phyloP scores from a whole-genome alignment of 163 green algal genomes.

The Picocystis sp. region DNA sequence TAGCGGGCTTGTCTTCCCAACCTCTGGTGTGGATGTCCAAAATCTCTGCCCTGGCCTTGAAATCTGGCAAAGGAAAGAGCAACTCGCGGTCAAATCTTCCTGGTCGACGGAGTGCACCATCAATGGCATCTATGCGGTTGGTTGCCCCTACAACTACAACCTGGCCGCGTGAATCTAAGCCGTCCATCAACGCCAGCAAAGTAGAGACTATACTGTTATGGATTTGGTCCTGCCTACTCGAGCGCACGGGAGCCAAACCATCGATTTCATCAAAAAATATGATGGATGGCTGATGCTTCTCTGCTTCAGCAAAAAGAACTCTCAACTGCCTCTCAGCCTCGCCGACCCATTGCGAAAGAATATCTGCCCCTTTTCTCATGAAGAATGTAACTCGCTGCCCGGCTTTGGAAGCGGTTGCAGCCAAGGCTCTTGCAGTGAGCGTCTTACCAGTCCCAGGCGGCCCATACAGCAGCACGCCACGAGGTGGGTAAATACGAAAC shows the following conservation, averaged over 20 bases:
- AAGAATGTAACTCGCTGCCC: constrained; percentile 57
- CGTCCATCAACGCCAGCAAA: constrained; percentile 89
- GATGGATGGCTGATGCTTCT: constrained; percentile 58
- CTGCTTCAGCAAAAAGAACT: constrained; percentile 77
- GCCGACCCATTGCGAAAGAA: constrained; percentile 81
- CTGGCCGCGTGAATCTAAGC: constrained; percentile 61
- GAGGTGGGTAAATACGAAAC: constrained; percentile 65
- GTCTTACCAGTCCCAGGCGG: constrained; percentile 85
- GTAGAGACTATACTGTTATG: constrained; percentile 94
- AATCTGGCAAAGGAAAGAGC: constrained; percentile 67
- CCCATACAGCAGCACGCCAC: constrained; percentile 82
- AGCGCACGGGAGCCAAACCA: constrained; percentile 67
- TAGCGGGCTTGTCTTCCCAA: constrained; percentile 33
- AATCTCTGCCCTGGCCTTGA: constrained; percentile 49
- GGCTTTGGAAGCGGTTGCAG: constrained; percentile 33
- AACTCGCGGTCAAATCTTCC: constrained; percentile 85
- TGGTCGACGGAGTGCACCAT: constrained; percentile 62
- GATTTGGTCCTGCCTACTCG: constrained; percentile 79
- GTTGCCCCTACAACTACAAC: constrained; percentile 85
- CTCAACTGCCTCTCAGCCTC: constrained; percentile 77
- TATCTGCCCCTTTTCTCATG: constrained; percentile 83
- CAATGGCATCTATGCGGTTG: constrained; percentile 73
- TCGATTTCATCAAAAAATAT: constrained; percentile 99
- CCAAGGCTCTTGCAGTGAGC: constrained; percentile 64
- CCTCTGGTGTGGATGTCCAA: constrained; percentile 73